Conservation (phyloP, 805 yeast genomes). For the Ogataea saltuana region DNA sequence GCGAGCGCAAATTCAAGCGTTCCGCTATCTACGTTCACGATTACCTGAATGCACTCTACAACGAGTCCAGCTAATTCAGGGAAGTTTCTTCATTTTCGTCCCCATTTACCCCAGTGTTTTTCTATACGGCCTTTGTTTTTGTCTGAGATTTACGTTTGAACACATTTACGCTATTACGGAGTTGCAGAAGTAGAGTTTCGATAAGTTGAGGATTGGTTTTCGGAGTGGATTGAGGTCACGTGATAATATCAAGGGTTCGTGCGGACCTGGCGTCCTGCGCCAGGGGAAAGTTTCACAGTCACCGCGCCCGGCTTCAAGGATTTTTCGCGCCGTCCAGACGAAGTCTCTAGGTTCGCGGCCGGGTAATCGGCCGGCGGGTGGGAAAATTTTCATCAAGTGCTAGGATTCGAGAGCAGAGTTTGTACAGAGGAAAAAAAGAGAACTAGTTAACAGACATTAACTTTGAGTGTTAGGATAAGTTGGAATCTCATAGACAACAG, state of each 20-base stretch:
- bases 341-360: no score
- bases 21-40: slow-evolving; percentile 79
- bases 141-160: slow-evolving; percentile 15
- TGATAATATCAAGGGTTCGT: slow-evolving; percentile 7
- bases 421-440: slow-evolving; percentile 1
- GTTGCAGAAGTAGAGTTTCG: background rate
- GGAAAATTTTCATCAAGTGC: slow-evolving; percentile 12
- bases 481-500: slow-evolving; percentile 9
- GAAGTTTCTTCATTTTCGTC: background rate
- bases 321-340: no score
- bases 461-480: background rate
- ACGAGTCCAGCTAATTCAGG: slow-evolving; percentile 24
- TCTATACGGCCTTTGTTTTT: slow-evolving; percentile 10
- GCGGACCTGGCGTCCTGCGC: slow-evolving; percentile 3
- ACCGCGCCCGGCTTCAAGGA: no score
- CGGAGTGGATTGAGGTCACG: slow-evolving; percentile 7
- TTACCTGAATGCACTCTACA: slow-evolving; percentile 47
- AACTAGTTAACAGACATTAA: background rate
- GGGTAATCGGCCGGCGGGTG: background rate
- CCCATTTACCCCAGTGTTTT: slow-evolving; percentile 1
- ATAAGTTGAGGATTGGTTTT: background rate
- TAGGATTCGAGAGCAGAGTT: background rate
- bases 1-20: slow-evolving; percentile 78
- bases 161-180: slow-evolving; percentile 16
- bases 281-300: slow-evolving; percentile 9